Percentiles rank a stretch among this genome's conserved stretches.
These are phyloP conservation scores for Lactifluus rugatus DNA, from an alignment of 768 basidiomycete species.

Conservation along the genomic window DNA sequence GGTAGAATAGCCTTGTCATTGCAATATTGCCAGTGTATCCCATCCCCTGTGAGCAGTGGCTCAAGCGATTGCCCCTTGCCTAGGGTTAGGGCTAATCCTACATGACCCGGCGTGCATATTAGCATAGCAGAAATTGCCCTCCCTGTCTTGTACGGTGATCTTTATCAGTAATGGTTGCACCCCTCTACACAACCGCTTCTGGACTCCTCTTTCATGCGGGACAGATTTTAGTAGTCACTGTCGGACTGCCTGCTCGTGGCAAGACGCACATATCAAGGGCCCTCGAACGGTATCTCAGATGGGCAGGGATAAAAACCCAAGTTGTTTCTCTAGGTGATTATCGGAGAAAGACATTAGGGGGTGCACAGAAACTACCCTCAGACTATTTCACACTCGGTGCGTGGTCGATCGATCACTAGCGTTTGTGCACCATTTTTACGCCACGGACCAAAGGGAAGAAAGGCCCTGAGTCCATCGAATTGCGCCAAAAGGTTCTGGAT, in stretches of 20 bases:
- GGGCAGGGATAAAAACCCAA: slow-evolving; percentile 95
- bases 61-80: neutral
- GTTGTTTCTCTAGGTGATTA: slow-evolving; percentile 96
- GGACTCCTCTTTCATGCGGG: slow-evolving; percentile 86
- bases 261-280: slow-evolving; percentile 96
- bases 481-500: slow-evolving; percentile 62
- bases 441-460: slow-evolving; percentile 47
- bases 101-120: too few species aligned
- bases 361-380: slow-evolving; percentile 74
- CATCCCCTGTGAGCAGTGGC: too few species aligned
- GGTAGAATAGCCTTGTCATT: slow-evolving; percentile 2
- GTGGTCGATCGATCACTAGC: slow-evolving; percentile 21
- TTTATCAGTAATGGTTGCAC: slow-evolving; percentile 64
- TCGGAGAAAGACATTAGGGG: slow-evolving; percentile 80
- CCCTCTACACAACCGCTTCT: slow-evolving; percentile 86
- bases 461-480: slow-evolving; percentile 64
- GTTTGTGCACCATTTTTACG: neutral
- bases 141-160: too few species aligned
- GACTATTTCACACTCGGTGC: slow-evolving; percentile 87
- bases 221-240: slow-evolving; percentile 87
- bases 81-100: slow-evolving; percentile 9
- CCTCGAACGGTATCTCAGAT: slow-evolving; percentile 92
- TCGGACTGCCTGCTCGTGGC: slow-evolving; percentile 88
- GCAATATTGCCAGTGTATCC: neutral
- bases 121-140: too few species aligned